A percentile compares a stretch with the other conserved stretches of the same genome.
Conservation (phyloP, 2,329 filamentous ascomycete genomes). For the Claviceps spartinae region DNA sequence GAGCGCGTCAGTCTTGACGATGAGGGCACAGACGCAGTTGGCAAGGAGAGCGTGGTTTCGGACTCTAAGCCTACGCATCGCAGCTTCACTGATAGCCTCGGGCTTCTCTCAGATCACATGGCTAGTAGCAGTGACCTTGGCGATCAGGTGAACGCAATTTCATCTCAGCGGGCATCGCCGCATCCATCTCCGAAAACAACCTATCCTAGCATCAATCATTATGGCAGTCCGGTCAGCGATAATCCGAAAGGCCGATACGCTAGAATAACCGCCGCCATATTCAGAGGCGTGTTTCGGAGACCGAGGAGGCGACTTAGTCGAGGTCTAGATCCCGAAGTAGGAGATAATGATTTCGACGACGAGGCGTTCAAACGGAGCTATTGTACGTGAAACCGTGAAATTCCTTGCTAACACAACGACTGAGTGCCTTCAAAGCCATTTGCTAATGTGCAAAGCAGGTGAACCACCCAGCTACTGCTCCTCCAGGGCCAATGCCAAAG, state of each 20-base stretch:
- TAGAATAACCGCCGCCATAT: background rate
- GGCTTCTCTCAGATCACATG: background rate
- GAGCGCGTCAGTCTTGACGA: background rate
- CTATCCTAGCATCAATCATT: background rate
- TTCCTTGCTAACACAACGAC: background rate
- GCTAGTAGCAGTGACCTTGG: background rate
- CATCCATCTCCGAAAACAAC: background rate
- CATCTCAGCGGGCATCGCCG: background rate
- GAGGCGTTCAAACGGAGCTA: conserved; percentile 20
- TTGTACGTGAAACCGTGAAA: conserved; percentile 11
- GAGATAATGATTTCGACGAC: conserved; percentile 8
- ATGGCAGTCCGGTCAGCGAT: background rate
- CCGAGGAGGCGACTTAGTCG: background rate
- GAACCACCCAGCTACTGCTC: conserved; percentile 21
- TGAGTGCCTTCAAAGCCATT: too few species aligned
- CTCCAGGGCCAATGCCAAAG: conserved; percentile 19
- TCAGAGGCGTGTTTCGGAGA: background rate
- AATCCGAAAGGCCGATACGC: background rate
- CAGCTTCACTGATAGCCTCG: background rate
- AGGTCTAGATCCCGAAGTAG: background rate
- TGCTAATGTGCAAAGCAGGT: conserved; percentile 1
- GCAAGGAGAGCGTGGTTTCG: background rate
- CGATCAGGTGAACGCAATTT: background rate
- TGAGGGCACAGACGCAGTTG: background rate
- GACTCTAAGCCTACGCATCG: background rate